Base-by-base conservation (phyloP, 2,329 filamentous ascomycete species). In the Microsporum ferrugineum region DNA sequence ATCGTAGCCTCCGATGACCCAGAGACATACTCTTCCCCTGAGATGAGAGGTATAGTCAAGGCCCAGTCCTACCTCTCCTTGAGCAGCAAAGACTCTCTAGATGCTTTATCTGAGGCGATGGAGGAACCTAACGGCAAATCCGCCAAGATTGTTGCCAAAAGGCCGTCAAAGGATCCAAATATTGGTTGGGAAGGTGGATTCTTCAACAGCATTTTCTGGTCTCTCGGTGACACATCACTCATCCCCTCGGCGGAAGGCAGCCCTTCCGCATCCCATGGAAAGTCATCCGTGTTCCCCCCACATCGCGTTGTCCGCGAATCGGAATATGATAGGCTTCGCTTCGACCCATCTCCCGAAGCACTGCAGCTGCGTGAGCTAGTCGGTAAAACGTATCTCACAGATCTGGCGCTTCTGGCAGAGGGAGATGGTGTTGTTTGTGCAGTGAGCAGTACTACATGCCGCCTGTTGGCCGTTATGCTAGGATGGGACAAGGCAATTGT, bases 151-250 rank as follows among this genome's bases (percentile, higher is more conserved):
- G 59, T 53, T 17, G 33, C 61, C 12, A 31, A 60, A 38, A 47
- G 51, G 57, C 51, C 29, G 23, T 33, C 47, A 41, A 81, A 88
- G 39, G 88, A 91, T 62, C 86, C 91, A 69, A 82, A 85, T 1
- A 85, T 89, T 45, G 90, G 89, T 34, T 95, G 89, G 89, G 89
- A 95, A 71, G 89, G 90, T 17, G 90, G 90, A 0, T 95, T 95
- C 77, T 95, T 88, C 73, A 81, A 82, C 12, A 82, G 84, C 67
- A 86, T 94, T 74, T 95, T 95, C 73, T 91, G 88, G 84, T 87
- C 85, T 58, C 78, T 95, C 0, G 90, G 88, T 2, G 71, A 75
- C n/a, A 70, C 74, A 53, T 73, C 73, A 61, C 78, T 72, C 68
- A 77, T 73, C 12, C 73, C 66, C 17, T 72, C 73, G 36, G 69